Evolutionary conservation across 78 protist genomes (phyloP).

Genomic region (Protostelium mycophagum): DNA sequence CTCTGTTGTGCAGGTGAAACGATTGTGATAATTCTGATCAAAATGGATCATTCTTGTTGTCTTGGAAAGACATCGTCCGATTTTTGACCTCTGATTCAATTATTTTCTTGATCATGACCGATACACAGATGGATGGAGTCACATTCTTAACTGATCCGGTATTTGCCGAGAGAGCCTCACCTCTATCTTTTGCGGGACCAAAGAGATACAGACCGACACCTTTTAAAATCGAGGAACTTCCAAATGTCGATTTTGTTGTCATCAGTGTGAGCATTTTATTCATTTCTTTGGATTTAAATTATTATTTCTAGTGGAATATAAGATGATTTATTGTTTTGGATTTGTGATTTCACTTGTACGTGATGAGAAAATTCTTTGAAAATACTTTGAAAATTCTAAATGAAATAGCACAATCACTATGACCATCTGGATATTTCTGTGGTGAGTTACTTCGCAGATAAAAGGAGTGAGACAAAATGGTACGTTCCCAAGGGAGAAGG

Average conservation of each 20-base stretch:
- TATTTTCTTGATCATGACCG: background rate
- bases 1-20: background rate
- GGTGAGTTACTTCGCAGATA: slow-evolving; percentile 10
- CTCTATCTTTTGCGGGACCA: slow-evolving; percentile 40
- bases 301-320: too few species aligned
- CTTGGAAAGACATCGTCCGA: too few species aligned
- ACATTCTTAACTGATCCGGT: slow-evolving; percentile 61
- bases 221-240: slow-evolving; percentile 32
- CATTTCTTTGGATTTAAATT: background rate
- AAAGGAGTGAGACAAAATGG: background rate
- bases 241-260: slow-evolving; percentile 33
- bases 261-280: background rate
- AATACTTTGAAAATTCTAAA: background rate
- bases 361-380: too few species aligned
- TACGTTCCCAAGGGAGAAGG: slow-evolving; percentile 40
- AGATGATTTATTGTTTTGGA: too few species aligned
- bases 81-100: background rate
- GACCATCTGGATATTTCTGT: slow-evolving; percentile 36
- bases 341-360: too few species aligned
- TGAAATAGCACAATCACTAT: slow-evolving; percentile 43
- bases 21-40: too few species aligned
- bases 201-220: slow-evolving; percentile 18
- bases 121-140: slow-evolving; percentile 30
- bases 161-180: slow-evolving; percentile 33
- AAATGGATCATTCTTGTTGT: too few species aligned